phyloP scores from a whole-genome alignment of 495 filamentous ascomycete species.

The Daldinia concentrica region DNA sequence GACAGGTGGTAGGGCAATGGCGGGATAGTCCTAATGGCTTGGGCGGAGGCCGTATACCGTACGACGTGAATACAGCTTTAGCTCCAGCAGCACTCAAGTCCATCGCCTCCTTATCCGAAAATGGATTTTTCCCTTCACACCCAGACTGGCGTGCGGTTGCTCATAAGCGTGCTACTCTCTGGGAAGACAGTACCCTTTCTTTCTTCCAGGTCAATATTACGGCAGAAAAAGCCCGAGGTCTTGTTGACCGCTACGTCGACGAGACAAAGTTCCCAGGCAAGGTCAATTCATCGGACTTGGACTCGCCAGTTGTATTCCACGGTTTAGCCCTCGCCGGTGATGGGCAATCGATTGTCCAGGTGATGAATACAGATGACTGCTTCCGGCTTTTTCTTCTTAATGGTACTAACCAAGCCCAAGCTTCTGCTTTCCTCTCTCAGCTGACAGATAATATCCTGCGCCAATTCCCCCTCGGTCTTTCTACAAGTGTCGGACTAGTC shows the following conservation, averaged over 20 bases:
- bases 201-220: constrained; percentile 66
- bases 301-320: constrained; percentile 54
- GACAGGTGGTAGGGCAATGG: constrained; percentile 70
- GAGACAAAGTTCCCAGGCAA: constrained; percentile 57
- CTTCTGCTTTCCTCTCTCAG: constrained; percentile 64
- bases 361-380: constrained; percentile 72
- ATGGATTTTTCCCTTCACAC: constrained; percentile 61
- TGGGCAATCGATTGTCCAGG: constrained; percentile 60
- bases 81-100: constrained; percentile 68
- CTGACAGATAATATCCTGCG: constrained; percentile 64
- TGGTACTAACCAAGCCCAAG: constrained; percentile 65
- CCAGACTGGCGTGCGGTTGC: constrained; percentile 59
- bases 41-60: constrained; percentile 70
- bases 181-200: constrained; percentile 68
- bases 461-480: constrained; percentile 68
- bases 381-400: constrained; percentile 72
- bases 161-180: constrained; percentile 63
- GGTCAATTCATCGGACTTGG: constrained; percentile 44
- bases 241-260: constrained; percentile 59
- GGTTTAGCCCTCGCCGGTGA: constrained; percentile 65
- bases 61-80: constrained; percentile 72
- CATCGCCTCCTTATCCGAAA: constrained; percentile 60
- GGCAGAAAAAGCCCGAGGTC: constrained; percentile 50
- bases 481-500: constrained; percentile 64
- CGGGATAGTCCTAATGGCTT: constrained; percentile 68